These are phyloP conservation scores for Sanghuangporus baumii DNA, from an alignment of 1,284 basidiomycete species.

Conservation along the genomic window DNA sequence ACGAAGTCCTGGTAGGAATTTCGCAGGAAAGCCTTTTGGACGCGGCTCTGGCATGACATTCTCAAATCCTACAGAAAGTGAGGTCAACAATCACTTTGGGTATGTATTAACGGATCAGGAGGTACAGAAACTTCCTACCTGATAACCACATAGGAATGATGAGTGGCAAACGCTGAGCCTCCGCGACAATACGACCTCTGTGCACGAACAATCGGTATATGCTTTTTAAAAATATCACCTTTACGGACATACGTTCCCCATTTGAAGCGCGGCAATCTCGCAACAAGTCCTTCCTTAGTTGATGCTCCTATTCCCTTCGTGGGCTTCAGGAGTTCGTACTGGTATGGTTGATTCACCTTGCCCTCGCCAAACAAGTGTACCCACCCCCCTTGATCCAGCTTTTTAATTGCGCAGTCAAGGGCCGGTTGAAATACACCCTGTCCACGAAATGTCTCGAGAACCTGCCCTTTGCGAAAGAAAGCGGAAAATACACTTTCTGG, in stretches of 20 bases:
- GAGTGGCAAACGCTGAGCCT: constrained; percentile 63
- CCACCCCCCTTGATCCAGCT: constrained; percentile 82
- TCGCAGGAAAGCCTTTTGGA: constrained; percentile 48
- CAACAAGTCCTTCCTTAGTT: constrained; percentile 26
- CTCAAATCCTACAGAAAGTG: constrained; percentile 65
- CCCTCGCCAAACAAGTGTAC: constrained; percentile 96
- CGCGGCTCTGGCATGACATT: constrained; percentile 85
- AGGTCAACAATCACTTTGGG: not conserved
- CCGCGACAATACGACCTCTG: constrained; percentile 83
- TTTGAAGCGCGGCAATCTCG: constrained; percentile 78
- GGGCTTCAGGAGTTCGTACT: constrained; percentile 35
- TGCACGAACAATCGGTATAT: not conserved
- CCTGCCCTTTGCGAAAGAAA: constrained; percentile 90
- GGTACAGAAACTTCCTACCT: constrained; percentile 36
- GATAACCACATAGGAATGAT: constrained; percentile 94
- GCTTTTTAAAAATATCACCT: constrained; percentile 1
- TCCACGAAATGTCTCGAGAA: constrained; percentile 89
- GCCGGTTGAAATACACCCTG: constrained; percentile 87
- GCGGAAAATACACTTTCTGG: constrained; percentile 63
- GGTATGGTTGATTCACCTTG: constrained; percentile 74
- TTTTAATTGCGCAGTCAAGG: constrained; percentile 75
- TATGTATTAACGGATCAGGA: not conserved
- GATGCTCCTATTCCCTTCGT: not conserved
- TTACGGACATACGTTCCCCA: constrained; percentile 85
- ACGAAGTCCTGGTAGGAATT: constrained; percentile 62